Evolutionary conservation across 208 protist genomes (phyloP).

Genomic region (Leishmania guyanensis): DNA sequence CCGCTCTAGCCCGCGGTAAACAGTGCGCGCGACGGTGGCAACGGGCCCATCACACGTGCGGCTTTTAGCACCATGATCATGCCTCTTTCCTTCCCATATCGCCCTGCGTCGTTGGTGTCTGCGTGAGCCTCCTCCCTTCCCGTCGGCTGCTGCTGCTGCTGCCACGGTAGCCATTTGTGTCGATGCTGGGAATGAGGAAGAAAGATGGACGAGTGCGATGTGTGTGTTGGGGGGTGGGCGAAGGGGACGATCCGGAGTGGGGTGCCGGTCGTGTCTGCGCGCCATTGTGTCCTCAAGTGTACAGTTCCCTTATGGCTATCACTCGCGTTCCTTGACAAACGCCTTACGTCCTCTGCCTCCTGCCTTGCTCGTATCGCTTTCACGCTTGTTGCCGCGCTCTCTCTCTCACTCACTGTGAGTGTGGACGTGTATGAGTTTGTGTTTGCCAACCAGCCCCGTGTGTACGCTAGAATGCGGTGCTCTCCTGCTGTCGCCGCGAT

Average conservation of each 20-base stretch:
- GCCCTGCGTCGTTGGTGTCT: background rate
- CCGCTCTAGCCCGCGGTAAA: slow-evolving; percentile 47
- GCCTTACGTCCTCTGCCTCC: background rate
- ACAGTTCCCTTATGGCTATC: background rate
- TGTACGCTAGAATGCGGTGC: background rate
- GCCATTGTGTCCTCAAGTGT: background rate
- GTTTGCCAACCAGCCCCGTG: background rate
- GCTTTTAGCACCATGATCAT: background rate
- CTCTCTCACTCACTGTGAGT: background rate
- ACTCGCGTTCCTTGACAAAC: background rate
- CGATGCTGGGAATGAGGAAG: background rate
- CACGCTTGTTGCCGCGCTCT: background rate
- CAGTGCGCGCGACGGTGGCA: background rate
- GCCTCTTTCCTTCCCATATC: background rate
- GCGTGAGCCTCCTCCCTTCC: background rate
- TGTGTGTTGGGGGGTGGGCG: background rate
- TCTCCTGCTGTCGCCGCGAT: background rate
- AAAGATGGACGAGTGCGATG: background rate
- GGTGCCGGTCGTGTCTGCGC: background rate
- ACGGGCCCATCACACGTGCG: background rate
- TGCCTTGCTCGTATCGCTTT: background rate
- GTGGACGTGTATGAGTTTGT: background rate
- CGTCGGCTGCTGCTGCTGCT: background rate
- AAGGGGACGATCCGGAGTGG: background rate
- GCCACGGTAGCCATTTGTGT: background rate